Conservation (phyloP, 805 yeast genomes). For the Cyberlindnera japonica region DNA sequence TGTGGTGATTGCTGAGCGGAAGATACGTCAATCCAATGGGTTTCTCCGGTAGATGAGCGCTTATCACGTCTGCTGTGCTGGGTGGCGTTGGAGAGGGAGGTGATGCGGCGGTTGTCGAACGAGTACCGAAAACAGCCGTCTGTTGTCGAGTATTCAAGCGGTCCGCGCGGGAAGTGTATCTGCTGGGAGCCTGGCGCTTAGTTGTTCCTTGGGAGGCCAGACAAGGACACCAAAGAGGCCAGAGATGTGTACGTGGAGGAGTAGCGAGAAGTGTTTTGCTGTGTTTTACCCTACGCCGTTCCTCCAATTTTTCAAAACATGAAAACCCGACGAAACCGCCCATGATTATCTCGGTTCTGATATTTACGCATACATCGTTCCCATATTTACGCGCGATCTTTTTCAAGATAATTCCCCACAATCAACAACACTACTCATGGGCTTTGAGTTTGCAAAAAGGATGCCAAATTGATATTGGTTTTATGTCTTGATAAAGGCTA, state of each 20-base stretch:
- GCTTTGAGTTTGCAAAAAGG: background rate
- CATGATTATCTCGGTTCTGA: slow-evolving; percentile 6
- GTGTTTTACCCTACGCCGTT: background rate
- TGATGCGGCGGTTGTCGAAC: background rate
- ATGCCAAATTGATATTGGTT: background rate
- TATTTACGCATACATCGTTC: slow-evolving; percentile 7
- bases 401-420: background rate
- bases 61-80: slow-evolving; percentile 1
- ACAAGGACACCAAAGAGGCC: slow-evolving; percentile 14
- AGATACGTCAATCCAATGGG: slow-evolving; percentile 16
- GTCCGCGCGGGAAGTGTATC: slow-evolving; percentile 2
- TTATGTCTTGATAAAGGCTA: background rate
- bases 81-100: slow-evolving; percentile 11
- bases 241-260: slow-evolving; percentile 5
- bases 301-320: slow-evolving; percentile 15
- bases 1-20: background rate
- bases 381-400: slow-evolving; percentile 4
- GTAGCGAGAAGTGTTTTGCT: background rate
- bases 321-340: slow-evolving; percentile 4
- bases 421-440: slow-evolving; percentile 15
- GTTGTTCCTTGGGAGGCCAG: slow-evolving; percentile 5
- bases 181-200: slow-evolving; percentile 4
- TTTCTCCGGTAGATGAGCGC: slow-evolving; percentile 4
- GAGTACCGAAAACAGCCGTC: slow-evolving; percentile 3
- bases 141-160: slow-evolving; percentile 2